Conservation (phyloP, 345 rosid species). For the Salix brachista region DNA sequence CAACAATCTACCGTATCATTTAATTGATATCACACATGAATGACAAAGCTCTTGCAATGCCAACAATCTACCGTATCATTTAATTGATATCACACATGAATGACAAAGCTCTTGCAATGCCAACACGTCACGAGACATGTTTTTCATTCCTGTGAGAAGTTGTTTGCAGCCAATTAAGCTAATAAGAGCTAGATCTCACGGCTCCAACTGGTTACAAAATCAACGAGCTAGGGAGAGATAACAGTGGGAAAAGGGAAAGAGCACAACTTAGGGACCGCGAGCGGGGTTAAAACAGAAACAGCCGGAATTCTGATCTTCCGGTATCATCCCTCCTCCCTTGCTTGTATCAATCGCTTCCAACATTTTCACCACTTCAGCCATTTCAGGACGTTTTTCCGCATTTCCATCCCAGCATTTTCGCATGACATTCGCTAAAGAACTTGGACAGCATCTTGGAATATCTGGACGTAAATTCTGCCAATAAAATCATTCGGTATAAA, state of each 20-base stretch:
- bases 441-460: conserved; percentile 86
- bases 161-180: background rate
- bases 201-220: background rate
- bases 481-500: background rate
- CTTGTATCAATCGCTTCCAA: conserved; percentile 74
- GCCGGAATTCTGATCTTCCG: conserved; percentile 56
- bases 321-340: conserved; percentile 97
- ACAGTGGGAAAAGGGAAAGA: background rate
- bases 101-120: background rate
- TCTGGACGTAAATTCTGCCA: conserved; percentile 83
- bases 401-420: conserved; percentile 79
- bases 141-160: background rate
- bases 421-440: conserved; percentile 62
- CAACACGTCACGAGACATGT: background rate
- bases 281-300: conserved; percentile 71
- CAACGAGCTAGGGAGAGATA: background rate
- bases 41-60: background rate
- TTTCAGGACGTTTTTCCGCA: conserved; percentile 76
- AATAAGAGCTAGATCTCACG: background rate
- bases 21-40: background rate
- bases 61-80: background rate
- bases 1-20: background rate
- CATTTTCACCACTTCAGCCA: conserved; percentile 76
- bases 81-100: background rate
- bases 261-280: conserved; percentile 64